Evolutionary conservation across 202 grass and related monocot species (phyloP), one percentile per base, ranked within the genome.

Genomic region (Schoenoplectus triqueter): DNA sequence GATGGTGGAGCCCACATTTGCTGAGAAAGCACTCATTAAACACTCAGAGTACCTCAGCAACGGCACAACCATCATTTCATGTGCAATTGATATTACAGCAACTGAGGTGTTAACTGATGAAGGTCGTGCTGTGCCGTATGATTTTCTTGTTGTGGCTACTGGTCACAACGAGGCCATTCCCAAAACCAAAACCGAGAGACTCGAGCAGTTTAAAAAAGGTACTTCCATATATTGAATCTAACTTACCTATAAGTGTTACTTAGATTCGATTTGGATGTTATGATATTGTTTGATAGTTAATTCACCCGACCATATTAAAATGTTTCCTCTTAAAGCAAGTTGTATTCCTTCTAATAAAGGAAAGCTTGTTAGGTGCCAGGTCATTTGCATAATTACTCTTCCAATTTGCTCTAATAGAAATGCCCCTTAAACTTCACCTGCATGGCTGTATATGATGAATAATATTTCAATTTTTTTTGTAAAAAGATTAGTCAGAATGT

Each of bases 81-180:
- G n/a, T 11, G 95, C 92, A 0, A 86, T 90, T 20, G 73, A 92
- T 67, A 44, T 97, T 47, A 90, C 89, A 48, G 87, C 92, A 65
- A 91, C 86, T 1, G 90, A 90, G 14, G 89, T 97, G 2, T 69
- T 93, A 63, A 94, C 92, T 14, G 89, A 87, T 2, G 69, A 87
- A 66, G 92, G 85, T 64, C 85, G 86, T 56, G 14, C 80, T 4
- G 70, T 97, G 2, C 85, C 89, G 1, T 97, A 94, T 81, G 95
- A 94, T 86, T 94, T 88, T 85, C 92, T 97, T 5, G 95, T 94
- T 17, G 18, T 97, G 48, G 95, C 95, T 10, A 94, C 95, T 17
- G 95, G 95, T 2, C 92, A 90, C 46, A 52, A 51, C 0, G 87
- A 84, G 44, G 42, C 0, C 40, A 14, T 84, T 0, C 95, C 90